Base-by-base conservation (phyloP, 305 asterid species). In the Solanum aculeatissimum region DNA sequence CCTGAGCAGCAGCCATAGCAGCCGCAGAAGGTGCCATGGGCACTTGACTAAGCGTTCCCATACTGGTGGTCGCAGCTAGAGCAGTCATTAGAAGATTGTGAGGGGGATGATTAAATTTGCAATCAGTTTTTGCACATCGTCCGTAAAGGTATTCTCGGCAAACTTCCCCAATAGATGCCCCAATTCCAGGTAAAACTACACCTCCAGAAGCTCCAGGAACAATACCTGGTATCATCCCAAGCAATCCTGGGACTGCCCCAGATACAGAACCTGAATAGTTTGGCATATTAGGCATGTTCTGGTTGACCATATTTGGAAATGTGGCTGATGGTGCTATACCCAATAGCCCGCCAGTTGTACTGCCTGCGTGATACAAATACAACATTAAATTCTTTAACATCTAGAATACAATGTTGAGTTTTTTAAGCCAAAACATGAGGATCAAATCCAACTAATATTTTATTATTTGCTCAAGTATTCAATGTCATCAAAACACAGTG, bases 1-100 rank as follows among this genome's bases (percentile, higher is more conserved):
- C 99, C 91, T 94, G 98, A 83, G 99, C 99, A 89, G 99, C 99
- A 85, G 99, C 99, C 99, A 97, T 97, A 65, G 99, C 99, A 89
- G 99, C 99, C 83, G 99, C 98, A 88, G 99, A 95, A 85, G 99
- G 99, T 71, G 98, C 97, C 98, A 97, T 96, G 38, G 99, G 99
- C 70, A 94, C 94, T 89, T 94, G 99, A 87, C 92, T 95, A 84
- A 92, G 92, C 70, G 90, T 92, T 82, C 98, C 97, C 95, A 94
- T 94, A 21, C 95, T 87, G 85, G 91, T 89, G 71, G 96, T 90
- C 63, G 98, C 94, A 70, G 97, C 94, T 88, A 95, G 87, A 66
- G 98, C 95, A 81, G 95, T 89, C 98, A 92, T 93, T 83, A 97
- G 90, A 62, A 97, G 92, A 93, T 92, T 90, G 88, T 97, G 96